A percentile compares a stretch with the other conserved stretches of the same genome.
Evolutionary conservation across 2,329 filamentous ascomycete species (phyloP).

Genomic region (Talaromyces sp.): DNA sequence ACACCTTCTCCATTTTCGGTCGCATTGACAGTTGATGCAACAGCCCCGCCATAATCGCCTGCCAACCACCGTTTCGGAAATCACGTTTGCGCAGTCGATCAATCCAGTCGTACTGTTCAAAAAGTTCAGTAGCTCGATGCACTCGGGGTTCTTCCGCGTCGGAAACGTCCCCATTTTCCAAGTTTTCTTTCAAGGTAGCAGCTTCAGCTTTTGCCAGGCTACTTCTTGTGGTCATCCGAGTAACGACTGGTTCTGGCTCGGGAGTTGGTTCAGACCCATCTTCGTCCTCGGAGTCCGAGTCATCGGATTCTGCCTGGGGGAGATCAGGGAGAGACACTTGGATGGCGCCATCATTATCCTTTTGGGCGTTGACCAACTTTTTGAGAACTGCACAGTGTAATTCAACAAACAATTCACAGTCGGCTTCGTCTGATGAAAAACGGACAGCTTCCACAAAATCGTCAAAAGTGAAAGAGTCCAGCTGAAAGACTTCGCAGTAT

Average conservation of each 20-base stretch:
- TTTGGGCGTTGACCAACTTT: slow-evolving; percentile 71
- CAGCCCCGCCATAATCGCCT: slow-evolving; percentile 81
- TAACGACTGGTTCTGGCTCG: slow-evolving; percentile 63
- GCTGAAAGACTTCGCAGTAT: slow-evolving; percentile 89
- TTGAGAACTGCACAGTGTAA: slow-evolving; percentile 90
- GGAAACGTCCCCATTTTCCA: slow-evolving; percentile 50
- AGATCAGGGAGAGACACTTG: slow-evolving; percentile 74
- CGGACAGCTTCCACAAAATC: slow-evolving; percentile 88
- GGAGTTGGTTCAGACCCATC: slow-evolving; percentile 58
- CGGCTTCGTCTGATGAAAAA: slow-evolving; percentile 66
- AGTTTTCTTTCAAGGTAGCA: slow-evolving; percentile 61
- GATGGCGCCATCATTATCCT: slow-evolving; percentile 68
- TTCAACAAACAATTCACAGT: slow-evolving; percentile 83
- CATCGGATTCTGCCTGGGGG: slow-evolving; percentile 65
- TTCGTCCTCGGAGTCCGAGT: slow-evolving; percentile 57
- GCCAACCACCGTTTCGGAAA: slow-evolving; percentile 85
- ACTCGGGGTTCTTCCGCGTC: slow-evolving; percentile 28
- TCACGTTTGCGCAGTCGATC: slow-evolving; percentile 77
- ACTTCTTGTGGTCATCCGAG: slow-evolving; percentile 72
- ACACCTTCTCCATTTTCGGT: slow-evolving; percentile 63
- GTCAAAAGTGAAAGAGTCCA: slow-evolving; percentile 97
- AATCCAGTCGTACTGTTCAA: slow-evolving; percentile 74
- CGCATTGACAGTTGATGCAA: slow-evolving; percentile 79
- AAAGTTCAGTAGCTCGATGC: slow-evolving; percentile 65
- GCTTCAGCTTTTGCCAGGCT: slow-evolving; percentile 79